These are phyloP conservation scores for Aspergillus wentii DNA, from an alignment of 495 filamentous ascomycete species.

Conservation along the genomic window DNA sequence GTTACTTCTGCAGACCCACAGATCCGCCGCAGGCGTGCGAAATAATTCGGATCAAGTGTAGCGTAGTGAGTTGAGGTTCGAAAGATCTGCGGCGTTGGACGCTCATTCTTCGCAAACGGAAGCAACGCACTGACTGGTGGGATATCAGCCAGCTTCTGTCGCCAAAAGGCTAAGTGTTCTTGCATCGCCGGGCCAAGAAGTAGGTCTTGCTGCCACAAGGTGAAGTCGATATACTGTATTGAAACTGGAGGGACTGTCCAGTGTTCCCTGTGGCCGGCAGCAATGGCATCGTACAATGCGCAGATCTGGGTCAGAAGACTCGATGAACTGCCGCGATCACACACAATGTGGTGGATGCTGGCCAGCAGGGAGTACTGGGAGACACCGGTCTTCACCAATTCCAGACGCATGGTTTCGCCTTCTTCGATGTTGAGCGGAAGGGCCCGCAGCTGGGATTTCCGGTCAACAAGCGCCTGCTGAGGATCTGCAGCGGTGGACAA, in stretches of 20 bases:
- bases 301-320: slow-evolving; percentile 17
- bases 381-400: slow-evolving; percentile 12
- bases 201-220: slow-evolving; percentile 26
- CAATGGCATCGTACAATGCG: slow-evolving; percentile 17
- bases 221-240: slow-evolving; percentile 21
- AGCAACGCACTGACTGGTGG: background rate
- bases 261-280: too few relatives aligned
- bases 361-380: slow-evolving; percentile 15
- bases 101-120: too few relatives aligned
- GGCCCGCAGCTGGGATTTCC: too few relatives aligned
- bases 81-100: too few relatives aligned
- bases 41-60: background rate
- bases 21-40: slow-evolving; percentile 3
- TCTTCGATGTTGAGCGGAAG: slow-evolving; percentile 22
- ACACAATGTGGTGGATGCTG: slow-evolving; percentile 24
- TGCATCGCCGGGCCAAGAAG: too few relatives aligned
- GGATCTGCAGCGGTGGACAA: too few relatives aligned
- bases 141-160: background rate
- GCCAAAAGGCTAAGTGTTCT: too few relatives aligned
- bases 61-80: background rate
- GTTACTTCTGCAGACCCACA: slow-evolving; percentile 18
- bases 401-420: slow-evolving; percentile 14
- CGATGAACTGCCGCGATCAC: slow-evolving; percentile 19
- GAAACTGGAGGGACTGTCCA: background rate
- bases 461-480: too few relatives aligned